Percentiles rank a stretch among this genome's conserved stretches.
phyloP scores from a whole-genome alignment of 495 filamentous ascomycete genomes.

The Penicillium ucsense region DNA sequence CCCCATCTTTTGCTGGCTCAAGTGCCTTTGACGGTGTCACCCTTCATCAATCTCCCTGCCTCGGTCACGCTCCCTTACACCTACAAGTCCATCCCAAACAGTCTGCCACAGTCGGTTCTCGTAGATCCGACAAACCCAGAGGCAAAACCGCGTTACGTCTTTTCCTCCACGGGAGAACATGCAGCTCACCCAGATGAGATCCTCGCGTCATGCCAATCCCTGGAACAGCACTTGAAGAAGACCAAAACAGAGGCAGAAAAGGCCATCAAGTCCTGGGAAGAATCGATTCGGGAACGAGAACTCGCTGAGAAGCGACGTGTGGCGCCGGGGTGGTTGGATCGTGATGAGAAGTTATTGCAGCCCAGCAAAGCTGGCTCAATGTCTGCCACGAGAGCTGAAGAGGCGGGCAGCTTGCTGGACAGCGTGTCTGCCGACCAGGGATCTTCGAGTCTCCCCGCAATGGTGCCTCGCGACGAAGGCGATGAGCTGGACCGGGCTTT shows the following conservation, averaged over 20 bases:
- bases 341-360: conserved; percentile 73
- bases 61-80: conserved; percentile 91
- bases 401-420: conserved; percentile 37
- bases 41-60: conserved; percentile 84
- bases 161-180: conserved; percentile 61
- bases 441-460: conserved; percentile 31
- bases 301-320: conserved; percentile 85
- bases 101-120: conserved; percentile 69
- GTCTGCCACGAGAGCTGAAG: conserved; percentile 10
- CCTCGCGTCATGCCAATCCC: conserved; percentile 63
- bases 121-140: conserved; percentile 36
- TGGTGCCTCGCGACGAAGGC: conserved; percentile 49
- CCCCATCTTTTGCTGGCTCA: conserved; percentile 85
- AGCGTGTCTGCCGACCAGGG: conserved; percentile 32
- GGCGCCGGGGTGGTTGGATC: conserved; percentile 91
- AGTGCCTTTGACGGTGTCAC: conserved; percentile 85
- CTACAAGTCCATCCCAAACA: conserved; percentile 79
- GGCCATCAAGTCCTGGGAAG: conserved; percentile 60
- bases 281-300: conserved; percentile 61
- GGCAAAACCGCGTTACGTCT: conserved; percentile 54
- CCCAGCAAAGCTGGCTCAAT: conserved; percentile 34
- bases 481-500: conserved; percentile 85
- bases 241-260: conserved; percentile 52
- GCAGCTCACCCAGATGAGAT: conserved; percentile 76
- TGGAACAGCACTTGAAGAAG: conserved; percentile 63